Evolutionary conservation across 140 eudicot genomes (phyloP).

Genomic region (Erigeron philadelphicus): DNA sequence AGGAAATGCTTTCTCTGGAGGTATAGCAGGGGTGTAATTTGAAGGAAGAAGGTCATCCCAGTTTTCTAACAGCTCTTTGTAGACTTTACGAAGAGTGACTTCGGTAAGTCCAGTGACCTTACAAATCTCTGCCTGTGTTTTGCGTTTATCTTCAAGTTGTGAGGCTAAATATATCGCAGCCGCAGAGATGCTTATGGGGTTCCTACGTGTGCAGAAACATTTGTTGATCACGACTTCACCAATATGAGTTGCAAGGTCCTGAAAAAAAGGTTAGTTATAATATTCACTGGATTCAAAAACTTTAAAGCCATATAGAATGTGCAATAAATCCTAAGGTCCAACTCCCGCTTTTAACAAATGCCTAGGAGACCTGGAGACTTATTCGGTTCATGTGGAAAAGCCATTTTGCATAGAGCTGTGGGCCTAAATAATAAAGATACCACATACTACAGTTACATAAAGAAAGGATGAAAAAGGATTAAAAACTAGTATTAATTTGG

Average conservation of each 20-base stretch:
- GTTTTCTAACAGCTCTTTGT: constrained; percentile 87
- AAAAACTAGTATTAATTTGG: neutral
- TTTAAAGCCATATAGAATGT: neutral
- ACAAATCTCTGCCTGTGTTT: constrained; percentile 96
- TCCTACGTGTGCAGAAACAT: constrained; percentile 96
- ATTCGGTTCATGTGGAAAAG: neutral
- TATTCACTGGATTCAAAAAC: neutral
- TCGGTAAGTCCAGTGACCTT: constrained; percentile 97
- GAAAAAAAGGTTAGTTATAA: neutral
- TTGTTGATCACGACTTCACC: constrained; percentile 98
- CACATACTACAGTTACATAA: neutral
- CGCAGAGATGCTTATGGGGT: constrained; percentile 96
- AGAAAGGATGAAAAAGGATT: neutral
- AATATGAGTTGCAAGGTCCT: constrained; percentile 98
- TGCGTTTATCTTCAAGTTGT: constrained; percentile 90
- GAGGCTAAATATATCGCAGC: constrained; percentile 96
- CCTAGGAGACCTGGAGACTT: neutral
- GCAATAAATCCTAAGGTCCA: neutral
- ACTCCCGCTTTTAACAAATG: neutral
- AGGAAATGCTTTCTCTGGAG: constrained; percentile 97
- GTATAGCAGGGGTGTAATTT: constrained; percentile 87
- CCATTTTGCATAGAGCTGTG: neutral
- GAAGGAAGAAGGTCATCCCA: constrained; percentile 98
- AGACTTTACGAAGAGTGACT: constrained; percentile 94
- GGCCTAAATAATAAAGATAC: neutral